Percentiles rank a stretch among this genome's conserved stretches.
phyloP scores from a whole-genome alignment of 306 rosid genomes.

The Vicia faba region DNA sequence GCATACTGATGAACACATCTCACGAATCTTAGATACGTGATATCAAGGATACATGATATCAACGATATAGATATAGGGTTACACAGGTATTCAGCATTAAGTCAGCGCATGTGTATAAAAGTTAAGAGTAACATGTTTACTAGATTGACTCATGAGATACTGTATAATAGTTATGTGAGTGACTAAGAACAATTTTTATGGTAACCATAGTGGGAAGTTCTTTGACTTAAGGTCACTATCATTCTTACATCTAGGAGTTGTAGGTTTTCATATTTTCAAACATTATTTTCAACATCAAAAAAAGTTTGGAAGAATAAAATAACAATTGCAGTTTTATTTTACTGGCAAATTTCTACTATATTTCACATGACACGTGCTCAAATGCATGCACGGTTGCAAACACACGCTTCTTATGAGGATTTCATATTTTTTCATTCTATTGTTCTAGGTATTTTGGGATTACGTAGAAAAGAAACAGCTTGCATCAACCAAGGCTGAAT shows the following conservation, averaged over 20 bases:
- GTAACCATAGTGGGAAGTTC: background rate
- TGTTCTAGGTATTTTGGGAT: conserved; percentile 90
- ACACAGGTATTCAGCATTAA: background rate
- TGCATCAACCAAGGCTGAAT: conserved; percentile 74
- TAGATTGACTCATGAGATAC: background rate
- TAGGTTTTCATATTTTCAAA: background rate
- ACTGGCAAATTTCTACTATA: conserved; percentile 2
- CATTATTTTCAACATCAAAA: background rate
- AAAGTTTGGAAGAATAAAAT: background rate
- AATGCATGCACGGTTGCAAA: conserved; percentile 22
- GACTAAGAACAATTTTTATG: background rate
- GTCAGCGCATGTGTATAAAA: background rate
- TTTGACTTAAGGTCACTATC: background rate
- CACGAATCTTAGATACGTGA: background rate
- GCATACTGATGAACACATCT: background rate
- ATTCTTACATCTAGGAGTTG: background rate
- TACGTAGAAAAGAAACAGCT: conserved; percentile 68
- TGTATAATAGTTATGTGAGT: background rate
- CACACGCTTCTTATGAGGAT: conserved; percentile 24
- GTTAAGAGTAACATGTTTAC: background rate
- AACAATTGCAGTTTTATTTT: conserved; percentile 5
- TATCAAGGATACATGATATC: conserved; percentile 1
- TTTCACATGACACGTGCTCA: conserved; percentile 13
- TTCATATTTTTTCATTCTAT: conserved; percentile 30
- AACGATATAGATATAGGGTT: background rate